phyloP scores from a whole-genome alignment of 345 rosid genomes.

The Hibiscus syriacus region DNA sequence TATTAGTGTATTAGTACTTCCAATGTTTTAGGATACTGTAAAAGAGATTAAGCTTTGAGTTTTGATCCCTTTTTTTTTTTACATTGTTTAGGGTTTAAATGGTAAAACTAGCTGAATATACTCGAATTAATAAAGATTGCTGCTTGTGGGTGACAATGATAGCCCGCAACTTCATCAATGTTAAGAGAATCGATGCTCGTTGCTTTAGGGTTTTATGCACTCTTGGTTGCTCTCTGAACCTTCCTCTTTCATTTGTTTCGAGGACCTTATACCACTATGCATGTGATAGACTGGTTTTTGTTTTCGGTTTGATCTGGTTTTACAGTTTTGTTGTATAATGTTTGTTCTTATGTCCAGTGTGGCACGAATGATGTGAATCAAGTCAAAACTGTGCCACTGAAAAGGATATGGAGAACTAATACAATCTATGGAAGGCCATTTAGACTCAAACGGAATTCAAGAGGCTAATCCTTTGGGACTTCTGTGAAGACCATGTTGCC shows the following conservation, averaged over 20 bases:
- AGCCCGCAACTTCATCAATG: not conserved
- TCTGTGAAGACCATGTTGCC: conserved; percentile 21
- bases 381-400: conserved; percentile 10
- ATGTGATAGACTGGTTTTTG: not conserved
- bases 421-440: conserved; percentile 35
- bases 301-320: not conserved
- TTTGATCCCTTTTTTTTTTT: not conserved
- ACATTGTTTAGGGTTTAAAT: not conserved
- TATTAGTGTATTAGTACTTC: not conserved
- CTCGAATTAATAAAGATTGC: not conserved
- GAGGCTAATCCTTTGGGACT: conserved; percentile 24
- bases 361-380: conserved; percentile 1
- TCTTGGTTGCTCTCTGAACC: not conserved
- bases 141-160: not conserved
- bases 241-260: not conserved
- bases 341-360: conserved; percentile 9
- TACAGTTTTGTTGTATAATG: not conserved
- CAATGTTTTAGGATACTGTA: not conserved
- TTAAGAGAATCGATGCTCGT: not conserved
- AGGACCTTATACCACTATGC: not conserved
- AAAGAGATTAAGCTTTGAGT: not conserved
- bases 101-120: not conserved
- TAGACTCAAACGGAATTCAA: conserved; percentile 26
- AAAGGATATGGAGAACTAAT: not conserved
- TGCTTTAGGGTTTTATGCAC: not conserved